These are phyloP conservation scores for Prunus kanzakura DNA, from an alignment of 306 rosid species.

Conservation along the genomic window DNA sequence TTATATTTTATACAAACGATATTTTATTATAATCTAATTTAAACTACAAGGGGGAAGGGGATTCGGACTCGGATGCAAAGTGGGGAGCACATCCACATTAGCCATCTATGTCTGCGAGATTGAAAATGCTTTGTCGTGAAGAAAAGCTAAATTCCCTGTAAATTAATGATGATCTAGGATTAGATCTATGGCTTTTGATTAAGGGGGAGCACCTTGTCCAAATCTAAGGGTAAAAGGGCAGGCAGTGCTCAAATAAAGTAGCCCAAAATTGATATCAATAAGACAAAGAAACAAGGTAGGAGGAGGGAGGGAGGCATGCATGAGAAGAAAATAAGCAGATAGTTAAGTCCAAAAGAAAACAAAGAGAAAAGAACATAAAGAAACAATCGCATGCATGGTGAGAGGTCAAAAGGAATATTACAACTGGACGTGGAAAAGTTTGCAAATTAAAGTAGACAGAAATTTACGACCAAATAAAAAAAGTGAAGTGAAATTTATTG, in stretches of 20 bases:
- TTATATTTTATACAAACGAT: no score
- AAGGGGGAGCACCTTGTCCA: slow-evolving; percentile 5
- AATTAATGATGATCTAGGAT: background rate
- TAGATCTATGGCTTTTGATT: slow-evolving; percentile 6
- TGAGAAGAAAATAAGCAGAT: slow-evolving; percentile 20
- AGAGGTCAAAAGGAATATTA: slow-evolving; percentile 34
- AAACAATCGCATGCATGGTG: slow-evolving; percentile 9
- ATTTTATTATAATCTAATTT: no score
- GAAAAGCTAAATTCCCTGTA: background rate
- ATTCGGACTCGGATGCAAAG: no score
- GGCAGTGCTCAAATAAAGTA: slow-evolving; percentile 13
- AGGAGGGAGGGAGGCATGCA: slow-evolving; percentile 6
- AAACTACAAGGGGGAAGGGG: rapidly evolving
- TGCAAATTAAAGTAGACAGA: slow-evolving; percentile 18
- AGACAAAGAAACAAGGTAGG: background rate
- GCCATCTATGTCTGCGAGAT: no score
- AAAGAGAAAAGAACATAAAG: background rate
- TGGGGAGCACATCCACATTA: no score
- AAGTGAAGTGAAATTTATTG: background rate
- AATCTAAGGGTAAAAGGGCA: slow-evolving; percentile 11
- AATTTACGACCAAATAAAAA: no score
- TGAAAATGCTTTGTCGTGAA: background rate
- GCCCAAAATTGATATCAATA: background rate
- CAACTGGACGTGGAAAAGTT: slow-evolving; percentile 17
- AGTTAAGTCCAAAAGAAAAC: background rate